phyloP scores from a whole-genome alignment of 441 rosid genomes.

The Omphalea diandra region DNA sequence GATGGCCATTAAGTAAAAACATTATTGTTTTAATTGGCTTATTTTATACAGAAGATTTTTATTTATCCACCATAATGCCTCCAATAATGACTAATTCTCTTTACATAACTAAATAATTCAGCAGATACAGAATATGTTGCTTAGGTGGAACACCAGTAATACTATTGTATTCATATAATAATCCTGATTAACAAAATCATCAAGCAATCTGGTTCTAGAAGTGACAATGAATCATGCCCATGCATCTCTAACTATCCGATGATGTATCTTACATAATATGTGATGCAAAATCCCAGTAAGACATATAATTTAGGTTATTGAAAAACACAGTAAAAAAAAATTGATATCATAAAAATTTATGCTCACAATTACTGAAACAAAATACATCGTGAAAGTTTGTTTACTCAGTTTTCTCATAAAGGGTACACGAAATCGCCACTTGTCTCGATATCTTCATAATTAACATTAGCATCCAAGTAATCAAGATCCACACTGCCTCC shows the following conservation, averaged over 20 bases:
- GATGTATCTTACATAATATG: neutral
- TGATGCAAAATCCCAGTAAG: neutral
- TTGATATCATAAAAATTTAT: neutral
- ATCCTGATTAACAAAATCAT: neutral
- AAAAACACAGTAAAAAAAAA: neutral
- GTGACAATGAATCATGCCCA: neutral
- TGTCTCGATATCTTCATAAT: slow-evolving; percentile 47
- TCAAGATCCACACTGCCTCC: slow-evolving; percentile 60
- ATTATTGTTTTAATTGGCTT: neutral
- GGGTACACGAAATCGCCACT: slow-evolving; percentile 60
- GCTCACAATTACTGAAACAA: neutral
- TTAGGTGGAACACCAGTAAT: neutral
- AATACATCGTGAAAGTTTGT: neutral
- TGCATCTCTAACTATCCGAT: neutral
- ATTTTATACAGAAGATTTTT: too few species aligned
- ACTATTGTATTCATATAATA: neutral
- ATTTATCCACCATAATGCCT: neutral
- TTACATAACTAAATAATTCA: neutral
- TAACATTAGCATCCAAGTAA: slow-evolving; percentile 46
- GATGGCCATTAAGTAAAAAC: too few species aligned
- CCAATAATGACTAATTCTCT: neutral
- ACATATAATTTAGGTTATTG: neutral
- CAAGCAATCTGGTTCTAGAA: neutral
- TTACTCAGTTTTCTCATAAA: neutral
- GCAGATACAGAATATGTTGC: neutral